A percentile compares a stretch with the other conserved stretches of the same genome.
These are phyloP conservation scores for Plasmodium cynomolgi DNA, from an alignment of 169 alveolate genomes.

Conservation along the genomic window DNA sequence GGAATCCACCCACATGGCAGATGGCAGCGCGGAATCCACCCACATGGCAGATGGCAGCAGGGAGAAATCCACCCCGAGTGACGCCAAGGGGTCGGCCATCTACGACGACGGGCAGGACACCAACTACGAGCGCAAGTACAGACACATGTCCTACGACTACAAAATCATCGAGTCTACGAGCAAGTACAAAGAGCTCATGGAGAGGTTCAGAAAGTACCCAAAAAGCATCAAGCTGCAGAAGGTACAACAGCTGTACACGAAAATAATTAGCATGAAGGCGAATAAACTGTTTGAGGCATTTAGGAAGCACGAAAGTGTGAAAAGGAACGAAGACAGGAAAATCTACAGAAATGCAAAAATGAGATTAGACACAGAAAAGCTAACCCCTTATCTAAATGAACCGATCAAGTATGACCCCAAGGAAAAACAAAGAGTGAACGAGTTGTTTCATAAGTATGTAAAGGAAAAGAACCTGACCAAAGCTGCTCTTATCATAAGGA, in stretches of 20 bases:
- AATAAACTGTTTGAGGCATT: constrained; percentile 50
- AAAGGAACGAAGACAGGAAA: constrained; percentile 40
- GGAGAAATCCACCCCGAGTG: background rate
- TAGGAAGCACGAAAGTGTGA: constrained; percentile 76
- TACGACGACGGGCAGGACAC: constrained; percentile 25
- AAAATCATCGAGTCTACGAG: constrained; percentile 31
- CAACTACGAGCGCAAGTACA: constrained; percentile 36
- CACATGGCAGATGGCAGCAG: background rate
- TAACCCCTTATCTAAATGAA: constrained; percentile 82
- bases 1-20: too few relatives aligned
- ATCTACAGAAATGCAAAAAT: constrained; percentile 27
- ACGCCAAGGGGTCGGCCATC: background rate
- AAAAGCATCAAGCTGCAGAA: constrained; percentile 29
- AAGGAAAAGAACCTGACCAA: constrained; percentile 82
- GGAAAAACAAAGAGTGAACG: constrained; percentile 75
- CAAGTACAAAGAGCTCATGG: constrained; percentile 42
- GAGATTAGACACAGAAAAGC: constrained; percentile 77
- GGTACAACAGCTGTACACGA: constrained; percentile 49
- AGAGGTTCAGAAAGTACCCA: constrained; percentile 47
- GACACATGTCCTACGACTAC: constrained; percentile 49
- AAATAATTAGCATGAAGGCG: constrained; percentile 57
- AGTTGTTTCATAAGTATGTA: constrained; percentile 80
- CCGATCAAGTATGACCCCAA: constrained; percentile 83
- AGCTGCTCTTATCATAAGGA: constrained; percentile 78
- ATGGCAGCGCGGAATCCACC: background rate